Evolutionary conservation across 352 stramenopile genomes (phyloP).

Genomic region (Thalassiosira mediterranea): DNA sequence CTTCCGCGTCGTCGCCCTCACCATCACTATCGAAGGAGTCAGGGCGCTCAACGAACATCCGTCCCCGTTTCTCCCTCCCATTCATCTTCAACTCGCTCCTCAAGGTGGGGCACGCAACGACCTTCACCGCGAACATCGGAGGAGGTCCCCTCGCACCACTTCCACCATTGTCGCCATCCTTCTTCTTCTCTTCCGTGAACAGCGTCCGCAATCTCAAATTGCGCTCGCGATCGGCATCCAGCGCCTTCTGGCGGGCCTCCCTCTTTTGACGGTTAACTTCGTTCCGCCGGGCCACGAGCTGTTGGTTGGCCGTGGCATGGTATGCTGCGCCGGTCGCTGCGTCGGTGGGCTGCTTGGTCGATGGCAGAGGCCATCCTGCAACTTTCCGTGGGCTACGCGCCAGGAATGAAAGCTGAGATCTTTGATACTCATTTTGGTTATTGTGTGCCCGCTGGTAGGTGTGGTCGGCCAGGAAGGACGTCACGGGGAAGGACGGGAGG

Average conservation of each 20-base stretch:
- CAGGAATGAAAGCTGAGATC: no score
- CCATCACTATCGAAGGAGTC: slow-evolving; percentile 14
- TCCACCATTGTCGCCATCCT: neutral
- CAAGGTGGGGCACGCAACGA: slow-evolving; percentile 44
- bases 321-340: slow-evolving; percentile 26
- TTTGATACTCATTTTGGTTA: no score
- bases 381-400: no score
- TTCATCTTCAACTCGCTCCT: slow-evolving; percentile 72
- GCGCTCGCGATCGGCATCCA: slow-evolving; percentile 38
- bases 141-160: neutral
- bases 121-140: slow-evolving; percentile 46
- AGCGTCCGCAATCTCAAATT: slow-evolving; percentile 35
- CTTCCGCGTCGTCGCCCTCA: neutral
- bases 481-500: no score
- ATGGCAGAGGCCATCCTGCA: no score
- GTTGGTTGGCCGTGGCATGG: slow-evolving; percentile 31
- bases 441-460: no score
- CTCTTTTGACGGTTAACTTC: slow-evolving; percentile 33
- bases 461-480: no score
- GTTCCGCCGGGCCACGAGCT: slow-evolving; percentile 39
- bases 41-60: slow-evolving; percentile 76
- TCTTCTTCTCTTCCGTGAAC: slow-evolving; percentile 19
- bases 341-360: no score
- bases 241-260: slow-evolving; percentile 28
- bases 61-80: slow-evolving; percentile 79